Evolutionary conservation across 306 rosid species (phyloP), one percentile per base, ranked within the genome.

Genomic region (Quercus alba): DNA sequence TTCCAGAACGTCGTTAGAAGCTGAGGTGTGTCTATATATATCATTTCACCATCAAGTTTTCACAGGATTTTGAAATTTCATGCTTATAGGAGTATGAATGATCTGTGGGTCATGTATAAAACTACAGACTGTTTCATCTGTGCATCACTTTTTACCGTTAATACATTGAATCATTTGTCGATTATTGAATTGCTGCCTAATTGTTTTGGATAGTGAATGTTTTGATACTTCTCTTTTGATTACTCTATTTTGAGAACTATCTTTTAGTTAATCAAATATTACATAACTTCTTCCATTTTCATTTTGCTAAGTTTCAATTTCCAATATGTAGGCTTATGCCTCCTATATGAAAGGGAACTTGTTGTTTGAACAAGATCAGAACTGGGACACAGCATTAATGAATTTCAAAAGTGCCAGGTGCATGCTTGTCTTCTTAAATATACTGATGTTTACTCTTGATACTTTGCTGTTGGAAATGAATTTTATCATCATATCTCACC

Each of bases 381-480:
- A 89, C 72, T 95, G 99, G 98, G 98, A 95, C 23, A 88, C 86
- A 81, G 97, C 99, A 64, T 89, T 95, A 63, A 80, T 78, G 91
- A 84, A 93, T 83, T 95, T 95, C 90, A 95, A 91, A 95, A 91
- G 94, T 90, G 94, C 99, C 81, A 93, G 99, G 98, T 95, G 85
- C 81, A 68, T 80, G 28, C 72, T 82, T 75, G 30, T 69, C n/a
- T 84, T 75, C 72, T 73, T 68, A 41, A 72, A 52, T 51, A 11
- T 55, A 49, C 72, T 19, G 74, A 68, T 30, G 46, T 72, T 61
- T 8, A 25, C 17, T 31, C 38, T 25, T 63, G 71, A 44, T 74
- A 38, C 54, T 35, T 56, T n/a, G 26, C 46, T 64, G 30, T 52
- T 56, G 23, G 56, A 56, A 73, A 30, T 17, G 28, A 23, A 12